Conservation (phyloP, 2,329 filamentous ascomycete species). For the Fusarium sp. region DNA sequence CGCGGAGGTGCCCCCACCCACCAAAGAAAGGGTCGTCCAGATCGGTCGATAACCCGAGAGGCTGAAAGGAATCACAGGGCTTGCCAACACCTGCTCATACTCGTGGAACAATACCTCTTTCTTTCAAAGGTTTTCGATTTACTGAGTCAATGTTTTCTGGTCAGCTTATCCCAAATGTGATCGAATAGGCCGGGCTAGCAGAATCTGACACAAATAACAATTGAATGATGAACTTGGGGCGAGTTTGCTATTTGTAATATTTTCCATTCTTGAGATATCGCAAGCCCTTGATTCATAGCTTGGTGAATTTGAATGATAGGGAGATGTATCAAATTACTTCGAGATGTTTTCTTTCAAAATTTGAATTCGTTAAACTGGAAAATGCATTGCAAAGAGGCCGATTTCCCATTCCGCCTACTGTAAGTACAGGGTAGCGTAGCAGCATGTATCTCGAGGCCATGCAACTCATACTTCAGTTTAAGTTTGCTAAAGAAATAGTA, state of each 20-base stretch:
- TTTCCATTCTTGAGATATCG: fast-evolving
- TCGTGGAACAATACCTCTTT: neutral
- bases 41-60: neutral
- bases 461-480: fast-evolving
- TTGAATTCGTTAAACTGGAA: fast-evolving
- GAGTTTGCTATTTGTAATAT: fast-evolving
- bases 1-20: neutral
- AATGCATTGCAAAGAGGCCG: neutral
- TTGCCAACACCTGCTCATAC: neutral
- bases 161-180: neutral
- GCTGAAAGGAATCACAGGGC: no score
- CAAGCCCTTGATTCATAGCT: no score
- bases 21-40: no score
- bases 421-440: neutral
- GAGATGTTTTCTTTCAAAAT: fast-evolving
- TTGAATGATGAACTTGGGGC: no score
- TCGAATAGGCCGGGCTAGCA: fast-evolving
- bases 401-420: fast-evolving
- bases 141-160: fast-evolving
- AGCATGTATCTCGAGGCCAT: no score
- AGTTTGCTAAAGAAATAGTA: neutral
- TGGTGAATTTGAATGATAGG: no score
- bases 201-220: no score
- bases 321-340: no score
- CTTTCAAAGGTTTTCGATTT: fast-evolving